These are phyloP conservation scores for Gentiana dahurica DNA, from an alignment of 257 asterid species.

Conservation along the genomic window DNA sequence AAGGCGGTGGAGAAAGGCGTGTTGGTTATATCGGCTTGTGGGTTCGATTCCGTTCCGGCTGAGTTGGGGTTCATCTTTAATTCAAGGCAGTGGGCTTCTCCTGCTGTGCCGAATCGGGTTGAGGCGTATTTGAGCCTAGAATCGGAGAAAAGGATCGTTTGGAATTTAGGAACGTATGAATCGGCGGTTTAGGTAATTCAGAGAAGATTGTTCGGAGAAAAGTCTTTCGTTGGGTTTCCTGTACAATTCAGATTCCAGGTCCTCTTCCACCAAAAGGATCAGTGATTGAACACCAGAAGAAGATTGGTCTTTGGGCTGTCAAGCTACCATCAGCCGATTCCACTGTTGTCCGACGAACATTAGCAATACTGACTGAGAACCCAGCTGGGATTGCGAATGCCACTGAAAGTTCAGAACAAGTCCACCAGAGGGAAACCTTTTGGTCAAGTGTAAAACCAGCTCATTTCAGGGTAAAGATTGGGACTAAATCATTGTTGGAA, in stretches of 20 bases:
- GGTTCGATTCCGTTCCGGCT: conserved; percentile 85
- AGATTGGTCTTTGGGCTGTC: conserved; percentile 63
- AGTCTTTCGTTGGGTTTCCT: conserved; percentile 1
- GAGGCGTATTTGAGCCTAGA: conserved; percentile 83
- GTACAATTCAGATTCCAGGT: conserved; percentile 61
- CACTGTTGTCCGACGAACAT: conserved; percentile 62
- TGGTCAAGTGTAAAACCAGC: conserved; percentile 75
- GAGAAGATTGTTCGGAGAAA: too few species aligned
- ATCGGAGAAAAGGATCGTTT: conserved; percentile 53
- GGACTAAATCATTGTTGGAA: conserved; percentile 41
- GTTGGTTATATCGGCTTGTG: conserved; percentile 73
- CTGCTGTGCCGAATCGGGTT: conserved; percentile 46
- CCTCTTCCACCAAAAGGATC: conserved; percentile 54
- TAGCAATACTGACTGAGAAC: conserved; percentile 36
- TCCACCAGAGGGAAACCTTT: conserved; percentile 46
- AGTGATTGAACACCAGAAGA: conserved; percentile 47
- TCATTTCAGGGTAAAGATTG: conserved; percentile 68
- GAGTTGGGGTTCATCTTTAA: conserved; percentile 70
- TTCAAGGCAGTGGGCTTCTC: conserved; percentile 47
- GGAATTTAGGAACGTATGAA: conserved; percentile 67
- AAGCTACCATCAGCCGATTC: conserved; percentile 84
- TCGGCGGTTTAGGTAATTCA: too few species aligned
- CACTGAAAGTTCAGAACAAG: conserved; percentile 35
- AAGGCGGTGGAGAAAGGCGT: conserved; percentile 55
- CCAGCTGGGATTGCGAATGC: conserved; percentile 63